Percentiles rank a stretch among this genome's conserved stretches.
Conservation (phyloP, 1,284 basidiomycete genomes). For the Cutaneotrichosporon sp. region DNA sequence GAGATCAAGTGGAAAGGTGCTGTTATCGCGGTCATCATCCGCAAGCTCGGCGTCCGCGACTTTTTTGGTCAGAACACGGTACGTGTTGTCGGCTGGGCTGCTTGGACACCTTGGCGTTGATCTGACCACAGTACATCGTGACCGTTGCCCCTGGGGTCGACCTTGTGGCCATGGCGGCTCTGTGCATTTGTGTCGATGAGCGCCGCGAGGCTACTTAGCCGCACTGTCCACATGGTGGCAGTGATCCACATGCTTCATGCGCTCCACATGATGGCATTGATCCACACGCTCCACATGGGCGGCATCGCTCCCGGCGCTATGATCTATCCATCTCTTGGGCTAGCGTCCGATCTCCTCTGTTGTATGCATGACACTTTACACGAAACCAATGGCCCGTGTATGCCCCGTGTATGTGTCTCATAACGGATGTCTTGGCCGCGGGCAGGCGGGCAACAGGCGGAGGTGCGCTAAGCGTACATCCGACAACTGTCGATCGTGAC, state of each 20-base stretch:
- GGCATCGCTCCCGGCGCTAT: no score
- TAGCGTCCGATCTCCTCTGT: neutral
- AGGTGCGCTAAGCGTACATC: no score
- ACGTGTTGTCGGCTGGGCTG: neutral
- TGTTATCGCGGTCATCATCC: neutral
- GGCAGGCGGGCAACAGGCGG: no score
- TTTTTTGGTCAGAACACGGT: constrained; percentile 1
- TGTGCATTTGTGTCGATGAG: constrained; percentile 50
- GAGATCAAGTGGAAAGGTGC: neutral
- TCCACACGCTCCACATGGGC: no score
- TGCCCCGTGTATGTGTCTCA: no score
- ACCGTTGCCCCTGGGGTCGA: constrained; percentile 49
- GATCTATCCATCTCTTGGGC: neutral
- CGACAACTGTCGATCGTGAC: no score
- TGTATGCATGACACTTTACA: neutral
- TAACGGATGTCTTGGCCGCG: no score
- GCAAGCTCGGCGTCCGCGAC: neutral
- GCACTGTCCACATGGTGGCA: no score
- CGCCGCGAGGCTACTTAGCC: constrained; percentile 2
- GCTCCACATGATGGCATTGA: no score
- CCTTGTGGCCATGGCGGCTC: constrained; percentile 46
- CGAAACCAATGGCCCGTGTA: no score
- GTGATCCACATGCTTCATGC: no score
- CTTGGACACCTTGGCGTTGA: neutral
- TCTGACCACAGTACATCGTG: constrained; percentile 40